Evolutionary conservation across 768 basidiomycete genomes (phyloP).

Genomic region (Suillus tomentosus): DNA sequence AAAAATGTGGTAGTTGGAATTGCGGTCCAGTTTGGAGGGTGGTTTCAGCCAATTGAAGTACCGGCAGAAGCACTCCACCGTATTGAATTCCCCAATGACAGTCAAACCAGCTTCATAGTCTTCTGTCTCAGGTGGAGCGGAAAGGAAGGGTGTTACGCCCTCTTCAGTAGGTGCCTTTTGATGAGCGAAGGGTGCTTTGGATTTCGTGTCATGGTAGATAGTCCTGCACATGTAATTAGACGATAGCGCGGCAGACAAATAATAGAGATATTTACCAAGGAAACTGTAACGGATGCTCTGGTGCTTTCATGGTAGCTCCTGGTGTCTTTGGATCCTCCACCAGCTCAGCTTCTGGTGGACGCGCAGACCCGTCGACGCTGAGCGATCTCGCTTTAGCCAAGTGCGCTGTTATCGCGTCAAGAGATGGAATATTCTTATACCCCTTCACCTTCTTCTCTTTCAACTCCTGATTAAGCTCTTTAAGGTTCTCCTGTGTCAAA

Average conservation of each 20-base stretch:
- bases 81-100: slow-evolving; percentile 86
- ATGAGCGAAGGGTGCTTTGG: slow-evolving; percentile 63
- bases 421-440: slow-evolving; percentile 86
- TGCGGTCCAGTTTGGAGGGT: slow-evolving; percentile 84
- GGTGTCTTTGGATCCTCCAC: slow-evolving; percentile 85
- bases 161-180: slow-evolving; percentile 34
- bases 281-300: slow-evolving; percentile 85
- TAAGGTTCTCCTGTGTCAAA: slow-evolving; percentile 66
- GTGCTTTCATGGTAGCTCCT: slow-evolving; percentile 63
- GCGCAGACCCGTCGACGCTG: slow-evolving; percentile 57
- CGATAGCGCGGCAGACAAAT: slow-evolving; percentile 24
- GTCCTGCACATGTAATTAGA: slow-evolving; percentile 56
- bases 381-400: slow-evolving; percentile 71
- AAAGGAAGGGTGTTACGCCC: slow-evolving; percentile 30
- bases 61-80: slow-evolving; percentile 88
- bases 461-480: slow-evolving; percentile 62
- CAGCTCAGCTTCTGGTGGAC: slow-evolving; percentile 76
- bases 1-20: slow-evolving; percentile 95
- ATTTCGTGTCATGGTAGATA: slow-evolving; percentile 86
- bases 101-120: slow-evolving; percentile 87
- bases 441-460: slow-evolving; percentile 51
- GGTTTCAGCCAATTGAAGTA: slow-evolving; percentile 95
- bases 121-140: slow-evolving; percentile 58
- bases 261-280: slow-evolving; percentile 53
- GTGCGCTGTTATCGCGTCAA: slow-evolving; percentile 83